These are phyloP conservation scores for Candida corydali DNA, from an alignment of 805 yeast genomes.

Conservation along the genomic window DNA sequence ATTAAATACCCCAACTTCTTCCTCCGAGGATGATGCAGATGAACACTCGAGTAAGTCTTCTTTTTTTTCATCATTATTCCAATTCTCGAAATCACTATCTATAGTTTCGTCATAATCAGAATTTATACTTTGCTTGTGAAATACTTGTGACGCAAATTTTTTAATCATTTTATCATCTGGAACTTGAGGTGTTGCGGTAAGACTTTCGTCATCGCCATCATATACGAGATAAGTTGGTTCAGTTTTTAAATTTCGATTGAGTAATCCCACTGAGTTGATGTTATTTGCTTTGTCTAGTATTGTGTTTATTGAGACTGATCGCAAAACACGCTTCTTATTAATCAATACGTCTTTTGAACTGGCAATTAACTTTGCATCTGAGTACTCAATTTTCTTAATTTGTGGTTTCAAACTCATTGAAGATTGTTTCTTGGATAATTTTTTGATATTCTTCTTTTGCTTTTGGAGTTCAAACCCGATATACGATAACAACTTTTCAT, in stretches of 20 bases:
- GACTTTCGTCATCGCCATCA: constrained; percentile 16
- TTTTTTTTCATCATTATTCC: no score
- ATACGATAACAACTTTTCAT: constrained; percentile 52
- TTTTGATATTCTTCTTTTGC: constrained; percentile 38
- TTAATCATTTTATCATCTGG: constrained; percentile 19
- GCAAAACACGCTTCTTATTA: constrained; percentile 38
- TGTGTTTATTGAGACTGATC: constrained; percentile 34
- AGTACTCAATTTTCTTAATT: constrained; percentile 40
- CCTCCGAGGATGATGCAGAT: constrained; percentile 6
- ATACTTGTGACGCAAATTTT: constrained; percentile 36
- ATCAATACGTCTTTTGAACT: constrained; percentile 44
- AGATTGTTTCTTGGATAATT: constrained; percentile 35
- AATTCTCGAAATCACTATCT: constrained; percentile 11
- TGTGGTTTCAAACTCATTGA: constrained; percentile 10
- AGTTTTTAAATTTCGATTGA: no score
- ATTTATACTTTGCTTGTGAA: constrained; percentile 10
- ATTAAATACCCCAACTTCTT: constrained; percentile 27
- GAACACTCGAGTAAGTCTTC: no score
- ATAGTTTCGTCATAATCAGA: constrained; percentile 4
- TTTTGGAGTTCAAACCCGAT: constrained; percentile 55
- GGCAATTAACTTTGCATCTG: constrained; percentile 50
- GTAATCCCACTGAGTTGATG: constrained; percentile 2
- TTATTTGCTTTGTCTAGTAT: constrained; percentile 8
- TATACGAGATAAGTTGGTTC: constrained; percentile 3
- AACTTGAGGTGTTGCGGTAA: no score